Evolutionary conservation across 1,284 basidiomycete genomes (phyloP), one percentile per base, ranked within the genome.

Genomic region (Fistulinella cinereoalba): DNA sequence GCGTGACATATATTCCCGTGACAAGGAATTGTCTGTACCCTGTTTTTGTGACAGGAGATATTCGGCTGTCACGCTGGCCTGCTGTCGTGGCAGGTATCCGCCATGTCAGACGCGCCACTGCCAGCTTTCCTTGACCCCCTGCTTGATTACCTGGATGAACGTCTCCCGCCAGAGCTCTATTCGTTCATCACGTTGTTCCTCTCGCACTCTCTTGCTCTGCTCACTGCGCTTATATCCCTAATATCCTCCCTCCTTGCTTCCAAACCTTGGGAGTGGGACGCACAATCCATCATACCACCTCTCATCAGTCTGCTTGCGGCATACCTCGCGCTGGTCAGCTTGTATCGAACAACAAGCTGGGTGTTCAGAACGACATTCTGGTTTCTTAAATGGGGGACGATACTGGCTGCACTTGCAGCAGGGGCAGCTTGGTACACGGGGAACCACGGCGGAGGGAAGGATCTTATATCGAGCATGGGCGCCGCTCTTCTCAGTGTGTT

Each of bases 291-390:
- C 42, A 56, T 91, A 21, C 85, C 88, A 6, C 85, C 88, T 1
- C 66, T 89, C 58, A 79, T 91, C 57, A 84, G 77, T 44, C 61
- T 90, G 24, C 66, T 90, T 43, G 75, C 76, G 4, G 83, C 83
- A 10, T 91, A 90, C 65, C 72, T 88, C 53, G 85, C 85, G 3
- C 72, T 90, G 18, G 52, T 81, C 46, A 87, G 80, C 58, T 65
- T 88, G 47, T 87, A 88, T 66, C 80, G 85, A 46, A 88, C 88
- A 5, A 81, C 86, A 13, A 76, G 74, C 18, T 90, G 84, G 81
- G 74, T 85, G 57, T 65, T 90, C 53, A 76, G 84, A 49, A 80
- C 78, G 27, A 70, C 67, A 13, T 63, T 88, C 55, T 86, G 78
- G 71, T 75, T 88, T 58, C 60, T 84, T 55, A 91, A 91, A 65